Evolutionary conservation across 306 rosid genomes (phyloP).

Genomic region (Mimosa pudica): DNA sequence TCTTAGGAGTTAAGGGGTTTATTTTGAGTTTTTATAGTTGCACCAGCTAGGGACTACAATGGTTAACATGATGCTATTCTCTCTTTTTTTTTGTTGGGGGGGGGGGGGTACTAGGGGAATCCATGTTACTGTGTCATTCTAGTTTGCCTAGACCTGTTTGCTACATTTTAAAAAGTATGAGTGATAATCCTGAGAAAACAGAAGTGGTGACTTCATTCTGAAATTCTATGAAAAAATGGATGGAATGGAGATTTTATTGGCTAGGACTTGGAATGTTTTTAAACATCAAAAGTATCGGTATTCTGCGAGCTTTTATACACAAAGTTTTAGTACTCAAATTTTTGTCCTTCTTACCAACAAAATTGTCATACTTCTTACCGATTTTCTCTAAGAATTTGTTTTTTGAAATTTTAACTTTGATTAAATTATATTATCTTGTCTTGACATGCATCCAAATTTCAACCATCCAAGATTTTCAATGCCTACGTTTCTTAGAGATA

Average conservation of each 20-base stretch:
- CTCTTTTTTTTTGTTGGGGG: background rate
- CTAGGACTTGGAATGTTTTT: too few species aligned
- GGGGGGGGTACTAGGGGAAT: background rate
- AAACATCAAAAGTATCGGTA: too few species aligned
- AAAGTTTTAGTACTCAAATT: too few species aligned
- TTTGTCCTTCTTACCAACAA: too few species aligned
- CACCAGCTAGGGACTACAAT: background rate
- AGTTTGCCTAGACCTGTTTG: background rate
- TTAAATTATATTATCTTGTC: background rate
- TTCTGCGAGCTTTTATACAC: too few species aligned
- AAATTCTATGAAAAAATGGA: background rate
- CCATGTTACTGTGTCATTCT: background rate
- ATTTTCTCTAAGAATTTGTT: background rate
- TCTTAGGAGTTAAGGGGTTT: background rate
- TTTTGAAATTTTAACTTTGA: background rate
- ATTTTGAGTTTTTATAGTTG: background rate
- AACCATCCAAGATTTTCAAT: background rate
- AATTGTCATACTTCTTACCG: too few species aligned
- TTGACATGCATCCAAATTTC: background rate
- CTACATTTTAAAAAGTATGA: background rate
- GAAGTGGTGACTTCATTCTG: background rate
- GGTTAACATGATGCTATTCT: background rate
- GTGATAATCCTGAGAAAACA: background rate
- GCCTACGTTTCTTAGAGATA: background rate
- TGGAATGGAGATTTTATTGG: too few species aligned